Conservation (phyloP, 1,139 yeast species). For the Candida glucosophila region DNA sequence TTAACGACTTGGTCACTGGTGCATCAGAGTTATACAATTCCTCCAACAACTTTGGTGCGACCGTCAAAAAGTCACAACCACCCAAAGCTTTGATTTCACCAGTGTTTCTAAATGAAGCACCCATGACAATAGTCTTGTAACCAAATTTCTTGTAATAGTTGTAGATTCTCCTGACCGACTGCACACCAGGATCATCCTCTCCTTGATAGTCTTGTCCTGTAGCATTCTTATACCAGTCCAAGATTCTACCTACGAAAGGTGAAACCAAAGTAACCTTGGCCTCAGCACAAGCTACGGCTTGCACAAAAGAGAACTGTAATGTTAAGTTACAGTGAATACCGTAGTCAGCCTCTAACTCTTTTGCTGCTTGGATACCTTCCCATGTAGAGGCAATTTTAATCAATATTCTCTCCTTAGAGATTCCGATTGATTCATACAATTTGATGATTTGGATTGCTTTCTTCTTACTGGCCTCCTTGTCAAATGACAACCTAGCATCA, state of each 20-base stretch:
- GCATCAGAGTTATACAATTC: slow-evolving; percentile 74
- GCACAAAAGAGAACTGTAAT: slow-evolving; percentile 85
- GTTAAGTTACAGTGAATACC: slow-evolving; percentile 95
- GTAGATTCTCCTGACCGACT: slow-evolving; percentile 79
- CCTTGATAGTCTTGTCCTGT: slow-evolving; percentile 82
- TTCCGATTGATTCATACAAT: slow-evolving; percentile 77
- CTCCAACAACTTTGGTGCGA: slow-evolving; percentile 88
- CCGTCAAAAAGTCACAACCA: slow-evolving; percentile 95
- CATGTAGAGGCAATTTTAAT: slow-evolving; percentile 97
- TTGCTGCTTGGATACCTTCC: slow-evolving; percentile 99
- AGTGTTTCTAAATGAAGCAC: slow-evolving; percentile 97
- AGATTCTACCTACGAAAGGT: slow-evolving; percentile 98
- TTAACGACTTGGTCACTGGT: slow-evolving; percentile 72
- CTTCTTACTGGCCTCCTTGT: slow-evolving; percentile 85
- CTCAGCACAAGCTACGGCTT: slow-evolving; percentile 99
- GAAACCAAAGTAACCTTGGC: slow-evolving; percentile 93
- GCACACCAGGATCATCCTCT: slow-evolving; percentile 93
- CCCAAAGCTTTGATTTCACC: slow-evolving; percentile 97
- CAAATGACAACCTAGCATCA: slow-evolving; percentile 94
- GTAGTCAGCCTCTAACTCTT: slow-evolving; percentile 84
- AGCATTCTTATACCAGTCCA: slow-evolving; percentile 95
- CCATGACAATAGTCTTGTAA: slow-evolving; percentile 98
- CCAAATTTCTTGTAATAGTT: slow-evolving; percentile 97
- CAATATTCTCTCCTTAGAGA: slow-evolving; percentile 79
- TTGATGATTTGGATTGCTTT: slow-evolving; percentile 86